Evolutionary conservation across 202 grass and related monocot species (phyloP), one percentile per base, ranked within the genome.

Genomic region (Schoenoplectus tabernaemontani): DNA sequence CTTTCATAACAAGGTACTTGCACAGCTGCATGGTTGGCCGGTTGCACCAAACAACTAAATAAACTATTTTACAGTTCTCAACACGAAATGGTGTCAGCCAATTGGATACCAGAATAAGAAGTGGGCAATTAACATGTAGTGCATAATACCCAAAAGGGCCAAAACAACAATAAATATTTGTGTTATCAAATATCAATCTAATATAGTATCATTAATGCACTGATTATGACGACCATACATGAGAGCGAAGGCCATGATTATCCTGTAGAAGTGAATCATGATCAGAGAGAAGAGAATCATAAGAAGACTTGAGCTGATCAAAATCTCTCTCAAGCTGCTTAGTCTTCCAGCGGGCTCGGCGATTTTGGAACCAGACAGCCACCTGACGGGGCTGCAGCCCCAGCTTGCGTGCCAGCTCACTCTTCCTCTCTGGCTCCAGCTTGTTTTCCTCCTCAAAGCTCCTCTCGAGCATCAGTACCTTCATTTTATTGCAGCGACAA

Each of bases 371-470:
- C 94, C 94, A 97, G 23, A 97, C 91, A 13, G 94, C 94, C n/a
- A 97, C 91, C 84, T 97, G 94, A 10, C 94, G 91, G 0, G 89
- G 94, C 64, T 93, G 94, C 39, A 97, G 84, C 4, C 94, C 94
- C 2, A 97, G 83, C 82, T 92, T 94, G 56, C 72, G 85, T 13
- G 95, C 95, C 50, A 97, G 95, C 86, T 94, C 89, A 84, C 87
- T 94, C 86, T 97, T 97, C 87, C 95, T 76, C 80, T 97, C 95
- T 8, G 95, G 95, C 87, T 97, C 95, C 57, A 97, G 81, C 84
- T 97, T 97, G 89, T 97, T 97, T 89, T 97, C 91, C 76, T 88
- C 91, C 84, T 98, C 95, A 79, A 98, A 98, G 88, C 91, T 98
- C 78, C 28, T 60, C 87, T 98, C 95, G 48, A 98, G 67, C 68